Base-by-base conservation (phyloP, 148 eudicot genomes). In the Fagopyrum tataricum region DNA sequence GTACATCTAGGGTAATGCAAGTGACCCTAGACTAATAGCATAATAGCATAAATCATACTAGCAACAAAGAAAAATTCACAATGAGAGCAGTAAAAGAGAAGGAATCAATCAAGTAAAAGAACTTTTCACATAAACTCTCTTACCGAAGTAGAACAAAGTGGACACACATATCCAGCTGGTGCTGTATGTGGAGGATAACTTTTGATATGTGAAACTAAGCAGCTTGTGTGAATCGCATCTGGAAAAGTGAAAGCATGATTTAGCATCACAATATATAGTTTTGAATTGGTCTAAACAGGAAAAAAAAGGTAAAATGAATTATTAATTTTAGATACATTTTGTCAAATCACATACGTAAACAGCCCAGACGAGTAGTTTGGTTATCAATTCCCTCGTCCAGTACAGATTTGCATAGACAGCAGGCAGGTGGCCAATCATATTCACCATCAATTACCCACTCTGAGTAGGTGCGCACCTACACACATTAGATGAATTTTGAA, bases 391-490 rank as follows among this genome's bases (percentile, higher is more conserved):
- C 91, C 73, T 87, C 99, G 75, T 82, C 87, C 5, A 92, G 79
- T 64, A 79, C 90, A 53, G 76, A 79, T 69, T 84, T 87, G 83
- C 99, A 96, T 39, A 79, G 81, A 83, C 96, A 89, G 84, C 99
- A 96, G 77, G 79, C 81, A 79, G 97, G 89, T 67, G 99, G 99
- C 97, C 97, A 96, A 75, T 90, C 99, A 82, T 90, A 96, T 71
- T 96, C 99, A 53, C 92, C 99, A 84, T 96, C 99, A 73, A 96
- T 90, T 76, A 96, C 96, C 99, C 99, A 96, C 81, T 96, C 99
- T 8, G 99, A 90, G 80, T 96, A 96, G 31, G 96, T 83, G 7
- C 86, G 94, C 37, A 96, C 87, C 99, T 95, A 67, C 73, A 69
- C 26, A 52, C 73, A 17, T 18, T 7, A 46, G 14, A 71, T 72